These are phyloP conservation scores for Phialophora expanda DNA, from an alignment of 2,329 filamentous ascomycete species.

Conservation along the genomic window DNA sequence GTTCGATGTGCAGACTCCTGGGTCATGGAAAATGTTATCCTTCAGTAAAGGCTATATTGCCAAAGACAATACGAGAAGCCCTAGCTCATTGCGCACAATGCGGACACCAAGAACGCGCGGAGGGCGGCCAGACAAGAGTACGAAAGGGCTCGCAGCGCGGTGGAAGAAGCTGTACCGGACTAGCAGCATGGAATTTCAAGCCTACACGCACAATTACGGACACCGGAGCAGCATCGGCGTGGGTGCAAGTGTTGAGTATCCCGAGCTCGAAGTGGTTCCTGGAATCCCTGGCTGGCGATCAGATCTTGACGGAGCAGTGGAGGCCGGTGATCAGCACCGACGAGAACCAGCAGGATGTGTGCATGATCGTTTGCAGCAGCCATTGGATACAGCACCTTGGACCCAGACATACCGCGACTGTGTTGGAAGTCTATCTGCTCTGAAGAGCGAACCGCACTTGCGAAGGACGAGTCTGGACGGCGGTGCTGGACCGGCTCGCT, in stretches of 20 bases:
- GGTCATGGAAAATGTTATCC: slow-evolving; percentile 27
- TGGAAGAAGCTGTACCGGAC: slow-evolving; percentile 35
- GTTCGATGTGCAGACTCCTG: slow-evolving; percentile 16
- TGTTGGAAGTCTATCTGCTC: slow-evolving; percentile 33
- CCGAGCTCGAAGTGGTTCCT: slow-evolving; percentile 37
- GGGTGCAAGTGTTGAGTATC: slow-evolving; percentile 34
- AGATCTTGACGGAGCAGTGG: slow-evolving; percentile 14
- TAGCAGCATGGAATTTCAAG: slow-evolving; percentile 34
- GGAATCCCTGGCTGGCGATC: slow-evolving; percentile 21
- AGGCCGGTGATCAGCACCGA: background rate
- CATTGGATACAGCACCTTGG: slow-evolving; percentile 24
- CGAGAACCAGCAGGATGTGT: background rate
- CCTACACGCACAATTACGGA: slow-evolving; percentile 30
- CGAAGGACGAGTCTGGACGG: slow-evolving; percentile 6
- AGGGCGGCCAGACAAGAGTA: slow-evolving; percentile 14
- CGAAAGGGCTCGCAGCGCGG: slow-evolving; percentile 24
- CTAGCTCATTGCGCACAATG: slow-evolving; percentile 23
- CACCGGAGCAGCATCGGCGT: slow-evolving; percentile 36
- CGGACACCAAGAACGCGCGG: background rate
- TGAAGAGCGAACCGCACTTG: slow-evolving; percentile 31
- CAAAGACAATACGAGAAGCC: slow-evolving; percentile 31
- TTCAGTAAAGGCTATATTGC: slow-evolving; percentile 23
- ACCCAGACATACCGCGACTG: slow-evolving; percentile 28
- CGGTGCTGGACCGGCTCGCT: background rate
- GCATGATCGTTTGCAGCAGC: slow-evolving; percentile 3